Conservation (phyloP, 306 rosid species). For the Vigna nakashimae region DNA sequence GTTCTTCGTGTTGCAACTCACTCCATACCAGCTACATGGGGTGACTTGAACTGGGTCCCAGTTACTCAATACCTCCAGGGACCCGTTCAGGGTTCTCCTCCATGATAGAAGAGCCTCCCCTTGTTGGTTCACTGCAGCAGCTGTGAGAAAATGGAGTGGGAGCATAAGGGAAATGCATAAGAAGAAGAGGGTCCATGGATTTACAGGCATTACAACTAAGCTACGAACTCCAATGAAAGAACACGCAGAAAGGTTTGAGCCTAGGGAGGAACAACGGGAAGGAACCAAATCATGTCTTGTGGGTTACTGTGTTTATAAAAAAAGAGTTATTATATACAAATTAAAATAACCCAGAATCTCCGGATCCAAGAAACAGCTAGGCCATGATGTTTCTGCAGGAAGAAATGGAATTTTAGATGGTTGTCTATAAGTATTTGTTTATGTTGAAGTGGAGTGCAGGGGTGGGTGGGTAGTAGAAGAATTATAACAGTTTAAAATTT, state of each 20-base stretch:
- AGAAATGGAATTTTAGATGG: constrained; percentile 69
- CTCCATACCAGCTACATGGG: constrained; percentile 90
- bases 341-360: constrained; percentile 72
- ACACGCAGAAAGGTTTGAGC: constrained; percentile 58
- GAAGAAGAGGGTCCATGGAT: constrained; percentile 70
- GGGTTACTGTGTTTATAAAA: constrained; percentile 56
- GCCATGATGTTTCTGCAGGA: constrained; percentile 77
- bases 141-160: constrained; percentile 37
- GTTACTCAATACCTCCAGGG: constrained; percentile 50
- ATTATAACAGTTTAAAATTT: constrained; percentile 57
- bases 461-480: constrained; percentile 54
- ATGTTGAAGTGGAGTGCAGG: constrained; percentile 49
- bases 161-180: constrained; percentile 54
- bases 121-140: constrained; percentile 73
- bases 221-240: constrained; percentile 66
- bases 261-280: constrained; percentile 79
- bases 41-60: constrained; percentile 71
- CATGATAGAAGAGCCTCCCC: constrained; percentile 84
- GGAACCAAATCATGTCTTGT: constrained; percentile 91
- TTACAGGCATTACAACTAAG: constrained; percentile 88
- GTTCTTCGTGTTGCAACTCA: constrained; percentile 65
- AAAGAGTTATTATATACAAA: constrained; percentile 30
- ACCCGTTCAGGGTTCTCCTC: constrained; percentile 80
- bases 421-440: constrained; percentile 67
- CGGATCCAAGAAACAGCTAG: constrained; percentile 98